Evolutionary conservation across 192 early-diverging fungal genomes (phyloP).

Genomic region (Spizellomyces sp.): DNA sequence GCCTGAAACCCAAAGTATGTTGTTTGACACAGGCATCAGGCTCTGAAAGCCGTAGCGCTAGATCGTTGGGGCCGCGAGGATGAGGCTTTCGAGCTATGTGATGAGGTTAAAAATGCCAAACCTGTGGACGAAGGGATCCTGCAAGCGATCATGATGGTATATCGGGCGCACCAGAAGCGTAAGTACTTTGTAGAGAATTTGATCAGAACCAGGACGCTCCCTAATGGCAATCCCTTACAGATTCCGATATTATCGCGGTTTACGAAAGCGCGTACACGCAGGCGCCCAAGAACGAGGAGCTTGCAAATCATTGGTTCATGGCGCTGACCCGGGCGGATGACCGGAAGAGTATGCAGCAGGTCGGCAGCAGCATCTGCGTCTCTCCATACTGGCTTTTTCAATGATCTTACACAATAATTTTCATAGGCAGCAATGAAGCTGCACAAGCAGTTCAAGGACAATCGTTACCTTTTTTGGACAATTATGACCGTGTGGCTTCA

Average conservation of each 20-base stretch:
- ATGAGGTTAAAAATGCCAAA: slow-evolving; percentile 61
- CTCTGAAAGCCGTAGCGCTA: slow-evolving; percentile 74
- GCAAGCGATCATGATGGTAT: slow-evolving; percentile 63
- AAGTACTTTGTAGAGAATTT: slow-evolving; percentile 19
- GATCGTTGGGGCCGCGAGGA: slow-evolving; percentile 63
- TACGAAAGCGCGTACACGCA: slow-evolving; percentile 68
- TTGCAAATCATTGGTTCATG: slow-evolving; percentile 82
- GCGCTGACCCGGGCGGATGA: slow-evolving; percentile 69
- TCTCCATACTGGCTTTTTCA: slow-evolving; percentile 2
- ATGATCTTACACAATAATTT: not conserved
- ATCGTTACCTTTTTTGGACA: slow-evolving; percentile 86
- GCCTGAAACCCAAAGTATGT: slow-evolving; percentile 2
- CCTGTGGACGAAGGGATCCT: slow-evolving; percentile 64
- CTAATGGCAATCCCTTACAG: slow-evolving; percentile 29
- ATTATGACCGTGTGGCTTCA: slow-evolving; percentile 80
- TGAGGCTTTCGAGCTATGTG: slow-evolving; percentile 65
- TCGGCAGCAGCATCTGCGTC: slow-evolving; percentile 19
- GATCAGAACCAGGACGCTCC: not conserved
- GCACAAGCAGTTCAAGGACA: slow-evolving; percentile 75
- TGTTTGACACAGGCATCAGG: slow-evolving; percentile 41
- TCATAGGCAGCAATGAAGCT: slow-evolving; percentile 74
- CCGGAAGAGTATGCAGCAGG: slow-evolving; percentile 68
- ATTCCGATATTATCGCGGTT: slow-evolving; percentile 68
- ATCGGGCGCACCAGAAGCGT: slow-evolving; percentile 56
- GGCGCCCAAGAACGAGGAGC: slow-evolving; percentile 70